Evolutionary conservation across 139 green algal species (phyloP), one percentile per base, ranked within the genome.

Genomic region (Limnomonas spitsbergensis): DNA sequence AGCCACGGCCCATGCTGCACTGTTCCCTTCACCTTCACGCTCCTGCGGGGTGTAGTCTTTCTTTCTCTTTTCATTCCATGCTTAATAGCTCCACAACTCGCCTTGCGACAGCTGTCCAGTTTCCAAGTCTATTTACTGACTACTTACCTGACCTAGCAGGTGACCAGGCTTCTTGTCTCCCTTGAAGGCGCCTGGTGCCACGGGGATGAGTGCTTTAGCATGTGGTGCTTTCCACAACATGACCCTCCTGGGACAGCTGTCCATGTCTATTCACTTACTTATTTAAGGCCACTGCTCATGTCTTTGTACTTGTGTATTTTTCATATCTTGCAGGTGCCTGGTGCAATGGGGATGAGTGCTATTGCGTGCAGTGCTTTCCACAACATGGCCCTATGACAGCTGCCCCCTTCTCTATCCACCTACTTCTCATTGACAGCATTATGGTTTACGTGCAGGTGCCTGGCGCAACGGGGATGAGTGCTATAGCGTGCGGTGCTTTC

Each of bases 221-320:
- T 93, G 85, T 78, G 93, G 93, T 34, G 92, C 93, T 14, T 97
- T 97, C 83, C 93, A 97, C 87, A 96, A 94, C 72, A 76, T 97
- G 76, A 85, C 88, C 2, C 85, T 97, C 2, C 90, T 70, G 27
- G 52, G 35, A 61, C 47, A n/a, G n/a, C n/a, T n/a, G n/a, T n/a
- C n/a, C n/a, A n/a, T n/a, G n/a, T n/a, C n/a, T n/a, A n/a, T n/a
- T n/a, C n/a, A n/a, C n/a, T n/a, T n/a, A n/a, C n/a, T n/a, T n/a
- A n/a, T n/a, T n/a, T n/a, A n/a, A n/a, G n/a, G n/a, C n/a, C n/a
- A n/a, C n/a, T n/a, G n/a, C n/a, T n/a, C n/a, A n/a, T n/a, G n/a
- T n/a, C n/a, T n/a, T n/a, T n/a, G n/a, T n/a, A n/a, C n/a, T n/a
- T n/a, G n/a, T n/a, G n/a, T n/a, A n/a, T n/a, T n/a, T n/a, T n/a